Evolutionary conservation across 129 eudicot species (phyloP).

Genomic region (Smallanthus sonchifolius): DNA sequence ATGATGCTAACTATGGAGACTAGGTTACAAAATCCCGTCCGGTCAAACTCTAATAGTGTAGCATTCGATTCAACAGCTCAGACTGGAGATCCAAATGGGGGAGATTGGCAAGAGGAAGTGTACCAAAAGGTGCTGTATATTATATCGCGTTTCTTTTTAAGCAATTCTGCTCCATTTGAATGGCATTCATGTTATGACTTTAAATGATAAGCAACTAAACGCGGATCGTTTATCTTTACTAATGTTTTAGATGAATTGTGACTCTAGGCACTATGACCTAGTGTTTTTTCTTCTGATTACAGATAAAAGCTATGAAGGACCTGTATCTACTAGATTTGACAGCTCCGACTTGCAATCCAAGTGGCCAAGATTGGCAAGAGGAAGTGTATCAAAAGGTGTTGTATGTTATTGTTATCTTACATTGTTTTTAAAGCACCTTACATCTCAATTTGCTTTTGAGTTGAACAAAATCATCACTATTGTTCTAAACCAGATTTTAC

Average conservation of each 20-base stretch:
- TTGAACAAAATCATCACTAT: constrained; percentile 1
- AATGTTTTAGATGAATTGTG: no score
- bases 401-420: constrained; percentile 6
- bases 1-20: constrained; percentile 79
- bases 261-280: background rate
- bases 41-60: constrained; percentile 40
- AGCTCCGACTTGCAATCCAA: constrained; percentile 63
- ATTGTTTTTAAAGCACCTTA: constrained; percentile 10
- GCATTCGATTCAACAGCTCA: constrained; percentile 83
- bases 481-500: background rate
- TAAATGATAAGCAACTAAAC: no score
- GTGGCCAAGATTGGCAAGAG: constrained; percentile 92
- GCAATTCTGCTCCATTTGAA: background rate
- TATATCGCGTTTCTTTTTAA: constrained; percentile 6
- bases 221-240: no score
- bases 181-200: no score
- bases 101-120: constrained; percentile 95
- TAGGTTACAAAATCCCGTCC: constrained; percentile 54
- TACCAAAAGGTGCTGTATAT: constrained; percentile 75
- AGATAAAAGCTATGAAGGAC: constrained; percentile 91
- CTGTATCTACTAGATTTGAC: constrained; percentile 76
- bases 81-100: constrained; percentile 62
- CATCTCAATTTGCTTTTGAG: background rate
- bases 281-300: constrained; percentile 24
- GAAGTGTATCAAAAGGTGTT: constrained; percentile 95